Base-by-base conservation (phyloP, 2,329 filamentous ascomycete genomes). In the Aureobasidium sp. region DNA sequence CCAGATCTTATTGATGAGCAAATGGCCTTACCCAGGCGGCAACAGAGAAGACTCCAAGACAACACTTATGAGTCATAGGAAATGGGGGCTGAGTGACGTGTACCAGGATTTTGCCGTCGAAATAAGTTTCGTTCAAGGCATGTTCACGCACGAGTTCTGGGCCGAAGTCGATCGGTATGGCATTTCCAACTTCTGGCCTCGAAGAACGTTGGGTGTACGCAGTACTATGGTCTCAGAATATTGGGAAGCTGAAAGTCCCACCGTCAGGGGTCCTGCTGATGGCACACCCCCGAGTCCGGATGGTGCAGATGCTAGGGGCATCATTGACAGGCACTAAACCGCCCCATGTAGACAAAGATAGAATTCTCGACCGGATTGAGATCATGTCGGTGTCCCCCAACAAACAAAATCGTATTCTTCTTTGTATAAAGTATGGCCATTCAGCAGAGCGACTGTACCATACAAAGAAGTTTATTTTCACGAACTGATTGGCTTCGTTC, bases 111-210 rank as follows among this genome's bases (percentile, higher is more conserved):
- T 42, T 27, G 48, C 48, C 5, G 58, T 61, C 0, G 29, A 51
- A 17, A 61, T 61, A 47, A 44, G 34, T 29, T 61, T 52, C 11
- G 31, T 61, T 0, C 47, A 53, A 9, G 34, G 25, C 27, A 14
- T 61, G 20, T 61, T 61, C 25, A 61, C 58, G 8, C 17, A 45
- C 7, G 27, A 53, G 17, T 61, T 61, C 27, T 61, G 58, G 58
- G n/a, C 12, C 2, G 36, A 52, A 36, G 47, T 61, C 5, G 37
- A 51, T 22, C 47, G 58, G 17, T 61, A 25, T 20, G 58, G 58
- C 3, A 37, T 31, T 15, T 17, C 25, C 1, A 36, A 12, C n/a
- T 61, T 61, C 8, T 15, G 15, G 27, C 58, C 58, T n/a, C 14
- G 9, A 17, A 42, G 37, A 37, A 61, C 15, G 39, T n/a, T 61